These are phyloP conservation scores for Aspergillus tanneri DNA, from an alignment of 2,329 filamentous ascomycete genomes.

Conservation along the genomic window DNA sequence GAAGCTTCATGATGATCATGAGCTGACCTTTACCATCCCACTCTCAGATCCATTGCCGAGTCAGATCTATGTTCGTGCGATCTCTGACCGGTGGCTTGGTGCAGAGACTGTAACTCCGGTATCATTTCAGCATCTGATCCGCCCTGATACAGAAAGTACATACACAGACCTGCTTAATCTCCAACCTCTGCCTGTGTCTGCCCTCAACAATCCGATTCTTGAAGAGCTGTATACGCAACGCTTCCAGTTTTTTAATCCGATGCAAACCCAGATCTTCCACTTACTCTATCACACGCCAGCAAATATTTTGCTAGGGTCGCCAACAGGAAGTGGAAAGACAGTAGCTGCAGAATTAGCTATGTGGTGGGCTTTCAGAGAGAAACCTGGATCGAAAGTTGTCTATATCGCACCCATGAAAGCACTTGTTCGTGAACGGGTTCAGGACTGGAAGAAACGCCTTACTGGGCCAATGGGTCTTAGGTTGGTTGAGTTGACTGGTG, in stretches of 20 bases:
- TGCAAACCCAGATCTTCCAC: slow-evolving; percentile 99
- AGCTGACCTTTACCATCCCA: slow-evolving; percentile 96
- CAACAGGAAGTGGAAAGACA: slow-evolving; percentile 96
- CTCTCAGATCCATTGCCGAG: slow-evolving; percentile 88
- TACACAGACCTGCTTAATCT: slow-evolving; percentile 93
- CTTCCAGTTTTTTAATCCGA: slow-evolving; percentile 97
- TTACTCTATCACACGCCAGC: slow-evolving; percentile 88
- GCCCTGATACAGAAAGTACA: slow-evolving; percentile 94
- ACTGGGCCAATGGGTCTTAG: slow-evolving; percentile 81
- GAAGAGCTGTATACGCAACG: slow-evolving; percentile 86
- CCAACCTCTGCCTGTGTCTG: slow-evolving; percentile 82
- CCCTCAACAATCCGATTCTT: slow-evolving; percentile 79
- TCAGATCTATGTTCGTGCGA: slow-evolving; percentile 91
- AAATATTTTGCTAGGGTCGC: slow-evolving; percentile 92
- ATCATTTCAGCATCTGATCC: slow-evolving; percentile 95
- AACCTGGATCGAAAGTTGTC: slow-evolving; percentile 92
- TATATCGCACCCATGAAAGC: slow-evolving; percentile 99
- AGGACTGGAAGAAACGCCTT: slow-evolving; percentile 86
- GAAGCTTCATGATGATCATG: slow-evolving; percentile 93
- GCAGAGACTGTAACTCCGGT: slow-evolving; percentile 94
- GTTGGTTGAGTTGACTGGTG: slow-evolving; percentile 91
- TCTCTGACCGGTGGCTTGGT: slow-evolving; percentile 94
- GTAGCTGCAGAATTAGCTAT: slow-evolving; percentile 94
- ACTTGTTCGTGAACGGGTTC: slow-evolving; percentile 89
- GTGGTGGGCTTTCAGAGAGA: slow-evolving; percentile 98